These are phyloP conservation scores for Trichoderma lentiforme DNA, from an alignment of 2,329 filamentous ascomycete genomes.

Conservation along the genomic window DNA sequence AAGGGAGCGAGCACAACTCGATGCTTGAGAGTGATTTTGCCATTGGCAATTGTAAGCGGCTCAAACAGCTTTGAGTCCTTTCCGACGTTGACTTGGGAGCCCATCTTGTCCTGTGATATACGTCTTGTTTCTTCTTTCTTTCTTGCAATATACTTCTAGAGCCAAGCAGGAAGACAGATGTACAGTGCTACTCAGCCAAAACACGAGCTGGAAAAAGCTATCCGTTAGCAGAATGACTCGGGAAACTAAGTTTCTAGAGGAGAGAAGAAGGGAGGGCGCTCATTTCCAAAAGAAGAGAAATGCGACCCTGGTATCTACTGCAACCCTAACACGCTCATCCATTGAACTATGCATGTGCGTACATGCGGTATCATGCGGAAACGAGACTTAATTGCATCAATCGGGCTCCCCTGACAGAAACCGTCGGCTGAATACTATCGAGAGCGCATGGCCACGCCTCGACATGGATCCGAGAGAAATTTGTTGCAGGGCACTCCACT, in stretches of 20 bases:
- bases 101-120: conserved; percentile 8
- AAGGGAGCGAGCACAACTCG: conserved; percentile 51
- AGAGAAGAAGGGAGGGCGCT: not conserved
- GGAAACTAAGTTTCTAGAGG: not conserved
- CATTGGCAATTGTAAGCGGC: conserved; percentile 36
- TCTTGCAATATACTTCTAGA: not conserved
- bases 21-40: conserved; percentile 47
- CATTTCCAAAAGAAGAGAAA: not conserved
- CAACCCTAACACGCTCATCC: not conserved
- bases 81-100: conserved; percentile 6
- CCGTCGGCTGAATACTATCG: not conserved
- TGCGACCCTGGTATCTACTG: not conserved
- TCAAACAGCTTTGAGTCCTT: conserved; percentile 30
- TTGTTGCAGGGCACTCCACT: not conserved
- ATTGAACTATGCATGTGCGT: not conserved
- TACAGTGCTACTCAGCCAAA: not conserved
- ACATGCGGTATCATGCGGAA: not conserved
- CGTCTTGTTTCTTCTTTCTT: not conserved
- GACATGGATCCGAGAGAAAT: not conserved
- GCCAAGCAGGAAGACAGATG: not conserved
- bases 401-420: not conserved
- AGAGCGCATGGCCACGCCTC: not conserved
- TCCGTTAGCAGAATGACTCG: not conserved
- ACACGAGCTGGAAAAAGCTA: not conserved
- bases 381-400: not conserved